Percentiles rank a stretch among this genome's conserved stretches.
phyloP scores from a whole-genome alignment of 208 protist genomes.

The Wallacemonas rigidus region DNA sequence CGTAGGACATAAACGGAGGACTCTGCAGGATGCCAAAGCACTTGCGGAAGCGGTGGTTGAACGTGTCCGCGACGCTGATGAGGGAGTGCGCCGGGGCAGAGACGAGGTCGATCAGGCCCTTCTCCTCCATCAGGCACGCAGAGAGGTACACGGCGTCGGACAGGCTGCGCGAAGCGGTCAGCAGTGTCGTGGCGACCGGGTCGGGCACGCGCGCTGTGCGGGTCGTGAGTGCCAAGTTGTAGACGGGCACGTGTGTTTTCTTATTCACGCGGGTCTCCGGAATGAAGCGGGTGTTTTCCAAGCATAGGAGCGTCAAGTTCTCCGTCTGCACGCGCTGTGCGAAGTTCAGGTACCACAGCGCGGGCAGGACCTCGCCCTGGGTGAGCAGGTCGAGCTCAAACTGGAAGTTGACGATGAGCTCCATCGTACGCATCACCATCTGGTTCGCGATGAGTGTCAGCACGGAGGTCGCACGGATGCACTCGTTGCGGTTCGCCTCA shows the following conservation, averaged over 20 bases:
- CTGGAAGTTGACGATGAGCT: conserved; percentile 66
- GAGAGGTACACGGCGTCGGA: conserved; percentile 70
- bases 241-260: conserved; percentile 65
- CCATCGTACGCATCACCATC: conserved; percentile 70
- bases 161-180: conserved; percentile 65
- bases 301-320: conserved; percentile 61
- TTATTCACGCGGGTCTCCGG: conserved; percentile 82
- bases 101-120: conserved; percentile 70
- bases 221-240: conserved; percentile 81
- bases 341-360: conserved; percentile 83
- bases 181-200: conserved; percentile 36
- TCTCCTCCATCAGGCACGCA: conserved; percentile 73
- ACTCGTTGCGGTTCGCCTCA: conserved; percentile 40
- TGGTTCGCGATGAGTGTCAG: conserved; percentile 75
- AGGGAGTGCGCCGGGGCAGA: conserved; percentile 49
- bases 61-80: conserved; percentile 65
- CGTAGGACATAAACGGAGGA: conserved; percentile 71
- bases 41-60: conserved; percentile 80
- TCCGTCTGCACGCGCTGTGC: conserved; percentile 65
- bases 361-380: conserved; percentile 69
- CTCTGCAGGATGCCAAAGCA: conserved; percentile 72
- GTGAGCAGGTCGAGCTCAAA: conserved; percentile 79
- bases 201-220: conserved; percentile 48
- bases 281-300: conserved; percentile 57
- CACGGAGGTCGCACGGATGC: conserved; percentile 48